phyloP scores from a whole-genome alignment of 768 basidiomycete species.

The Kwoniella mangroviensis region DNA sequence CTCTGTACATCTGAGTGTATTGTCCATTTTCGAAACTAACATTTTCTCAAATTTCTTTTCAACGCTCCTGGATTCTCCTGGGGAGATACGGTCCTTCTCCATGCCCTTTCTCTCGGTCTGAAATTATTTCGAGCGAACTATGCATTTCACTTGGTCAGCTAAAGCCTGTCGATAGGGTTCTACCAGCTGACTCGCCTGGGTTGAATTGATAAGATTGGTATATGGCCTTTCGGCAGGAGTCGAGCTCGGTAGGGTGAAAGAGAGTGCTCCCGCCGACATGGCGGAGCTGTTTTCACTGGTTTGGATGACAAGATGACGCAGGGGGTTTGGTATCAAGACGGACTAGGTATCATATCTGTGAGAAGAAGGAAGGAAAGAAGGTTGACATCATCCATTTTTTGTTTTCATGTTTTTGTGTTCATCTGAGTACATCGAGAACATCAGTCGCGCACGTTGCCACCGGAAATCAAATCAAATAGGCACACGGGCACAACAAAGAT shows the following conservation, averaged over 20 bases:
- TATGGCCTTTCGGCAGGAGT: slow-evolving; percentile 39
- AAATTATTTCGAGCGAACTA: slow-evolving; percentile 44
- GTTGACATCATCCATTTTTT: slow-evolving; percentile 21
- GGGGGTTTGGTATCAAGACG: not conserved
- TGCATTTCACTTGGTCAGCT: not conserved
- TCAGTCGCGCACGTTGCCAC: slow-evolving; percentile 15
- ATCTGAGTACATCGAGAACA: not conserved
- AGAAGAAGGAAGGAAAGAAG: not conserved
- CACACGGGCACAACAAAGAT: too few species aligned
- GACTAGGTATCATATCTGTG: not conserved
- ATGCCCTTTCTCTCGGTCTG: slow-evolving; percentile 34
- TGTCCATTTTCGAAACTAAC: slow-evolving; percentile 29
- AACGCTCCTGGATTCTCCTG: slow-evolving; percentile 45
- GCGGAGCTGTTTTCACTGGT: not conserved
- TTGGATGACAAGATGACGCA: not conserved
- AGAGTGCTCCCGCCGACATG: slow-evolving; percentile 3
- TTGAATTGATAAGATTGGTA: slow-evolving; percentile 40
- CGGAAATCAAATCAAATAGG: not conserved
- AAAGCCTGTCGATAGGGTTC: not conserved
- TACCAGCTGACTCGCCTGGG: slow-evolving; percentile 29
- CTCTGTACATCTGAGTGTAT: too few species aligned
- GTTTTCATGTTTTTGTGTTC: not conserved
- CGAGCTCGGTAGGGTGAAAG: slow-evolving; percentile 33
- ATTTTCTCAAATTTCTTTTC: slow-evolving; percentile 41
- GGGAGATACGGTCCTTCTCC: slow-evolving; percentile 41